Evolutionary conservation across 305 asterid species (phyloP), one percentile per base, ranked within the genome.

Genomic region (Fraxinus sp.): DNA sequence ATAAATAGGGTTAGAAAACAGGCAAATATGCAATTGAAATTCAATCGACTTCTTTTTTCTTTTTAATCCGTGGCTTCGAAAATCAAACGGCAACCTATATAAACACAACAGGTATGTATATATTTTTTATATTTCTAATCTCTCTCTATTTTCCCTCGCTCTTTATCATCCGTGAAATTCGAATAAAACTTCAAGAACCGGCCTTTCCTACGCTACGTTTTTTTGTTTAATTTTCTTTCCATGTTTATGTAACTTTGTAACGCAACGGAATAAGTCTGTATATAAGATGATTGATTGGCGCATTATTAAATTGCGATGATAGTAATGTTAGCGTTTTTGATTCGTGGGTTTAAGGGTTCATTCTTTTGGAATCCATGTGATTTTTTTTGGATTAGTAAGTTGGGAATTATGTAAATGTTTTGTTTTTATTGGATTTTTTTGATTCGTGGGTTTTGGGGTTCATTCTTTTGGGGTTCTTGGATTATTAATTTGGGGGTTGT

Each of bases 341-440:
- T 75, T 79, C 39, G 35, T 59, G 75, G 72, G 74, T 32, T 82
- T 85, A 82, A 52, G 87, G 89, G 82, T 77, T 81, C 62, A 79
- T 32, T 26, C 26, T 2, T 57, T 39, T 79, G 49, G 77, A 72
- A 24, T 11, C 46, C 75, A 7, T 52, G 83, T 49, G 79, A 13
- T n/a, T n/a, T 32, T 75, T 78, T 59, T 30, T 9, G 66, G 77
- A 9, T 30, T 73, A 26, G 2, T 39, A 35, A 3, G 36, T 77
- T 80, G 28, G 28, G 57, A 36, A 9, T 80, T 62, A 68, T 52
- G 11, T 22, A 76, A 73, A 43, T 75, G 26, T 83, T 72, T 24
- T 2, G n/a, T 14, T 43, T 41, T 49, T 52, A 5, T 79, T 82
- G 57, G 77, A 1, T 6, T 16, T 18, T 55, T 55, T 62, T 20